These are phyloP conservation scores for Mycothermus thermophilus DNA, from an alignment of 495 filamentous ascomycete species.

Conservation along the genomic window DNA sequence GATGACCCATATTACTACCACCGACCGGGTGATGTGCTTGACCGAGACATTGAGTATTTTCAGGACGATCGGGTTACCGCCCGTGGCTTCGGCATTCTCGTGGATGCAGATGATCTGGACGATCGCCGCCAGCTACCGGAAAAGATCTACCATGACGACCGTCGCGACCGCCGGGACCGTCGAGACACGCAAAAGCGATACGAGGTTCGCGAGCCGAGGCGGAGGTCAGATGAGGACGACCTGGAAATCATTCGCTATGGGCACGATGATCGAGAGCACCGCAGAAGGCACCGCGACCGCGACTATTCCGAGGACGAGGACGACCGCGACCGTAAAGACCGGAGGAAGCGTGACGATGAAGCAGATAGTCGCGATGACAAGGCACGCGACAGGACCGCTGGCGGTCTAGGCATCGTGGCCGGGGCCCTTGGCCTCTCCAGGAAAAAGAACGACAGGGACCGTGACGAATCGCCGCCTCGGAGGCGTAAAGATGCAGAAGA, in stretches of 20 bases:
- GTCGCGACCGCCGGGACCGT: constrained; percentile 19
- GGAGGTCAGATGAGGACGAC: constrained; percentile 26
- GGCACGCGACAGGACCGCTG: constrained; percentile 23
- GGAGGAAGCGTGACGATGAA: constrained; percentile 14
- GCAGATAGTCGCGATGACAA: constrained; percentile 15
- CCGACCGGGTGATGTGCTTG: constrained; percentile 20
- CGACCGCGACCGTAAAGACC: constrained; percentile 13
- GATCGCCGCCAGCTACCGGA: constrained; percentile 17
- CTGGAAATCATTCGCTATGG: constrained; percentile 13
- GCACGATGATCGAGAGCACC: constrained; percentile 10
- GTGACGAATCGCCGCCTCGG: constrained; percentile 12
- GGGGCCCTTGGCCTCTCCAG: constrained; percentile 24
- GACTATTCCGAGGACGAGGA: constrained; percentile 13
- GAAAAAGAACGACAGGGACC: constrained; percentile 21
- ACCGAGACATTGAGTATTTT: constrained; percentile 17
- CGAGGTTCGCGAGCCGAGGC: constrained; percentile 19
- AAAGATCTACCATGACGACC: constrained; percentile 21
- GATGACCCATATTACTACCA: constrained; percentile 34
- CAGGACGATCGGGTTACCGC: constrained; percentile 23
- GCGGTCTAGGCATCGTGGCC: constrained; percentile 25
- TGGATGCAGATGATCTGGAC: constrained; percentile 20
- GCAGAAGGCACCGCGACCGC: constrained; percentile 13
- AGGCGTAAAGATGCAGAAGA: constrained; percentile 19
- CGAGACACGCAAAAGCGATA: constrained; percentile 8
- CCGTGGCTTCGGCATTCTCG: constrained; percentile 34